Percentiles rank a stretch among this genome's conserved stretches.
Conservation (phyloP, 257 asterid genomes). For the Przewalskia tangutica region DNA sequence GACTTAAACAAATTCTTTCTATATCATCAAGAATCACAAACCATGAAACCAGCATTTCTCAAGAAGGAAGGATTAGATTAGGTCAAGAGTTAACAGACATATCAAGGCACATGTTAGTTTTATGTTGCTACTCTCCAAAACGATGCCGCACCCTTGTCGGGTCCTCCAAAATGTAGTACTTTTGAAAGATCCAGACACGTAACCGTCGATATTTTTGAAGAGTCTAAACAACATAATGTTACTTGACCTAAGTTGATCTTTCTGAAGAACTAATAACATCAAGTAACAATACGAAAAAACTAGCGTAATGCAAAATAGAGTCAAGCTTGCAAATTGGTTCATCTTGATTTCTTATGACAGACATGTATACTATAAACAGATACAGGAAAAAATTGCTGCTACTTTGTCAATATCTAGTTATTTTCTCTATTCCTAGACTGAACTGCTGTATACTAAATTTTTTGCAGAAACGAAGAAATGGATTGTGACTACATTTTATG, state of each 20-base stretch:
- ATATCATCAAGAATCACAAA: background rate
- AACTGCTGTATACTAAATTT: constrained; percentile 1
- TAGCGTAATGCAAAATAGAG: background rate
- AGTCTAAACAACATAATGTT: background rate
- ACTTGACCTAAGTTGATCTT: background rate
- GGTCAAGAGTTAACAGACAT: constrained; percentile 9
- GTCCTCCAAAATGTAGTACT: background rate
- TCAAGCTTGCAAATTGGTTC: background rate
- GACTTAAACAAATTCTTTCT: background rate
- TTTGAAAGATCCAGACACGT: background rate
- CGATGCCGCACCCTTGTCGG: background rate
- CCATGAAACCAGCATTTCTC: background rate
- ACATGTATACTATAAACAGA: background rate
- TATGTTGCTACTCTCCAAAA: background rate
- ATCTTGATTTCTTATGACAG: background rate
- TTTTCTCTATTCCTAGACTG: constrained; percentile 7
- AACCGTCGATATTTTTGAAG: background rate
- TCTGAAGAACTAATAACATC: background rate
- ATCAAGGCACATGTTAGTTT: constrained; percentile 7
- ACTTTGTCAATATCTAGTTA: constrained; percentile 1
- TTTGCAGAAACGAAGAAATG: constrained; percentile 3
- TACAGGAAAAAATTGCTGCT: background rate
- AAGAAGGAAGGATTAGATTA: background rate
- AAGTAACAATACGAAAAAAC: background rate
- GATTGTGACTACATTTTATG: background rate